Conservation (phyloP, 441 rosid genomes). For the Biscutella auriculata region DNA sequence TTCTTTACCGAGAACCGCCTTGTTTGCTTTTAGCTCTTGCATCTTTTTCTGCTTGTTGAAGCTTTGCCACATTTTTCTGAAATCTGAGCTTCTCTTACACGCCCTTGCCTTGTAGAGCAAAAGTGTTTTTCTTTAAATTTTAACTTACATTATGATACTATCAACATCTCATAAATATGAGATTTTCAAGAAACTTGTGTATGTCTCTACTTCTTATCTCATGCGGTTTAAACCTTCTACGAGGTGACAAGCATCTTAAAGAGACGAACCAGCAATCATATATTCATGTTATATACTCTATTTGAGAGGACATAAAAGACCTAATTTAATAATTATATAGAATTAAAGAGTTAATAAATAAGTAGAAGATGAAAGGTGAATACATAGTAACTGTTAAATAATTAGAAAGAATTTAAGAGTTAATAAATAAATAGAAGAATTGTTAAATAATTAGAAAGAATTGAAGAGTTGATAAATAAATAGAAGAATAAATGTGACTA, state of each 20-base stretch:
- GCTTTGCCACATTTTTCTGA: conserved; percentile 82
- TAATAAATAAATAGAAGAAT: too few relatives aligned
- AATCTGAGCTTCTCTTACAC: conserved; percentile 66
- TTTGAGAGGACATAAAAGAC: too few relatives aligned
- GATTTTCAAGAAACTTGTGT: conserved; percentile 31
- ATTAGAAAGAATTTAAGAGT: too few relatives aligned
- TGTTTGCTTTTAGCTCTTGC: conserved; percentile 76
- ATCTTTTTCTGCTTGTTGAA: conserved; percentile 72
- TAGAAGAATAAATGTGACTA: too few relatives aligned
- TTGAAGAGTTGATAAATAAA: too few relatives aligned
- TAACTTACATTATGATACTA: conserved; percentile 19
- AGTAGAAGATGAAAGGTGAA: too few relatives aligned
- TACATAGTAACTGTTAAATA: too few relatives aligned
- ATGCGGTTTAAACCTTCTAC: conserved; percentile 91
- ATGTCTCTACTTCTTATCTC: conserved; percentile 92
- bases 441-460: too few relatives aligned
- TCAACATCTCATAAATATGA: not conserved
- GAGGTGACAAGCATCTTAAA: conserved; percentile 93
- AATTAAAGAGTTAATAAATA: too few relatives aligned
- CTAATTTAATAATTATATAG: too few relatives aligned
- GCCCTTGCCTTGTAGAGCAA: conserved; percentile 55
- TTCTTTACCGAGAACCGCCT: conserved; percentile 93
- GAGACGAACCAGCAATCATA: conserved; percentile 58
- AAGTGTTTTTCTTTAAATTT: conserved; percentile 18
- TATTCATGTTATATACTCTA: too few relatives aligned